phyloP scores from a whole-genome alignment of 2,329 filamentous ascomycete genomes.

The Plectosphaerella cucumerina region DNA sequence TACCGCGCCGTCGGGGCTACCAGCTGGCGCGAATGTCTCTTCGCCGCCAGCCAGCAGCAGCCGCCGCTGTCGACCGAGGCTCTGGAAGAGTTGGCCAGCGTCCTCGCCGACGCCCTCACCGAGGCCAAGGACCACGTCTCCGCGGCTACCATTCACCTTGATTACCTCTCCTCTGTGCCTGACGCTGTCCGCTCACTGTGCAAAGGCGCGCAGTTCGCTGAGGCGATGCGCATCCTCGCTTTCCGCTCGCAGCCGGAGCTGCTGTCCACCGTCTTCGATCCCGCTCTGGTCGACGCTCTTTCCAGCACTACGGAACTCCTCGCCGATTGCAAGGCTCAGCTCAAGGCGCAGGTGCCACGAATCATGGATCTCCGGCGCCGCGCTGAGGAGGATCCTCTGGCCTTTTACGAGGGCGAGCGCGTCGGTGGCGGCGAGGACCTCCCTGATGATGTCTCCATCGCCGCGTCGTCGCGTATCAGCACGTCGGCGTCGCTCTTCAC shows the following conservation, averaged over 20 bases:
- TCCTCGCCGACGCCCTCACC: slow-evolving; percentile 71
- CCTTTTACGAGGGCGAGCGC: slow-evolving; percentile 80
- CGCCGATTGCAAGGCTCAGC: slow-evolving; percentile 85
- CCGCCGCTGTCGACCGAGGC: slow-evolving; percentile 57
- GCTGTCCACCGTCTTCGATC: slow-evolving; percentile 66
- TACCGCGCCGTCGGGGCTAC: slow-evolving; percentile 74
- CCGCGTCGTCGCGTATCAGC: slow-evolving; percentile 72
- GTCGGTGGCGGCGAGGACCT: slow-evolving; percentile 60
- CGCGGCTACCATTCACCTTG: slow-evolving; percentile 74
- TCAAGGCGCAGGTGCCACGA: slow-evolving; percentile 80
- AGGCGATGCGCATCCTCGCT: slow-evolving; percentile 76
- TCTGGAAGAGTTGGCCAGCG: slow-evolving; percentile 63
- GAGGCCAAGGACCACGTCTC: slow-evolving; percentile 81
- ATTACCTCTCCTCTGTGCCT: slow-evolving; percentile 72
- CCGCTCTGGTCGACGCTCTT: slow-evolving; percentile 74
- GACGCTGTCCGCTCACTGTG: slow-evolving; percentile 74
- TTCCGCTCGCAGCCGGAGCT: slow-evolving; percentile 58
- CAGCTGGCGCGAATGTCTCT: slow-evolving; percentile 88
- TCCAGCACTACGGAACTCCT: slow-evolving; percentile 84
- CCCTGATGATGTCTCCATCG: slow-evolving; percentile 89
- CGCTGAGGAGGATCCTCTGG: slow-evolving; percentile 79
- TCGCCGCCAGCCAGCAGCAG: slow-evolving; percentile 64
- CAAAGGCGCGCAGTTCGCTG: slow-evolving; percentile 80
- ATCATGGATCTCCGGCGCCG: slow-evolving; percentile 77
- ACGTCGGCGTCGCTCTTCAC: slow-evolving; percentile 91